Percentiles rank a stretch among this genome's conserved stretches.
Evolutionary conservation across 345 rosid genomes (phyloP).

Genomic region (Eucalyptus regnans): DNA sequence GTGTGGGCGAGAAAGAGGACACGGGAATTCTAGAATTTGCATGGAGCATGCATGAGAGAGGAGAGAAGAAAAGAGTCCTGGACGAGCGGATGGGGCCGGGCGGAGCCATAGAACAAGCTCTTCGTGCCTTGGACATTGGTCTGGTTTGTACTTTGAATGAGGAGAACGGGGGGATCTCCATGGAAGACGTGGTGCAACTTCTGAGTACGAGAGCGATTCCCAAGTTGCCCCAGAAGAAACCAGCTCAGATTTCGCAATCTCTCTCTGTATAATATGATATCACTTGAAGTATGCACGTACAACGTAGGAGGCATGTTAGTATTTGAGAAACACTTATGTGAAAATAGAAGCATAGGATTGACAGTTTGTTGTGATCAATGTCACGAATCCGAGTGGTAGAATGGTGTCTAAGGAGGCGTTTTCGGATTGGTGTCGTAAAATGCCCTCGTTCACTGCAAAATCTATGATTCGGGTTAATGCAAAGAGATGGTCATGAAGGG

Average conservation of each 20-base stretch:
- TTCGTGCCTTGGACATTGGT: background rate
- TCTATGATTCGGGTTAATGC: background rate
- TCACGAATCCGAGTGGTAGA: background rate
- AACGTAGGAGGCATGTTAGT: background rate
- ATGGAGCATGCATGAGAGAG: slow-evolving; percentile 5
- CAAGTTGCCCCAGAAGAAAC: background rate
- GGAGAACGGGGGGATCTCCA: background rate
- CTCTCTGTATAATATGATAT: background rate
- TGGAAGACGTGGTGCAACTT: slow-evolving; percentile 1
- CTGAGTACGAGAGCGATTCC: background rate
- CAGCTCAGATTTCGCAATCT: background rate
- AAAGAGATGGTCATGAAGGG: background rate
- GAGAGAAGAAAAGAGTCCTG: background rate
- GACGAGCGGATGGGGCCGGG: background rate
- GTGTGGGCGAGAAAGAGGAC: background rate
- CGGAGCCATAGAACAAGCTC: background rate
- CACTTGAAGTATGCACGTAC: background rate
- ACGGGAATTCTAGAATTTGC: background rate
- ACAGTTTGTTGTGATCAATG: background rate
- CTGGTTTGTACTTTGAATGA: background rate
- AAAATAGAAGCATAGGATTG: background rate
- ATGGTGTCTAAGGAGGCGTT: background rate
- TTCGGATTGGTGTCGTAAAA: background rate
- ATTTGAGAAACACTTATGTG: background rate
- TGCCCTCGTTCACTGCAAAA: background rate